These are phyloP conservation scores for Trichoderma polysporum DNA, from an alignment of 2,329 filamentous ascomycete genomes.

Conservation along the genomic window DNA sequence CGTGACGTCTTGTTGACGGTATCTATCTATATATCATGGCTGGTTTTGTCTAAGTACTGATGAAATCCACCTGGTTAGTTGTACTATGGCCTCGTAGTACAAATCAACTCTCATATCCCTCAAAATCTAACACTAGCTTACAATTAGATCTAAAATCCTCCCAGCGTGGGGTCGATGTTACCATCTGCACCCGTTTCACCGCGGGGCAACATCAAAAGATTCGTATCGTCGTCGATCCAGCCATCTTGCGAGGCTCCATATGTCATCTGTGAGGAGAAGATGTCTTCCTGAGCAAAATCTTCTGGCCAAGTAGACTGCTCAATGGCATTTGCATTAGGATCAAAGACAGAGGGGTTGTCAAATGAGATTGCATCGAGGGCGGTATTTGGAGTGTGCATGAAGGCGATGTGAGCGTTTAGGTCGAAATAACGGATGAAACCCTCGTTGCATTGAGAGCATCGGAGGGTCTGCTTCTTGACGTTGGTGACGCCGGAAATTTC, in stretches of 20 bases:
- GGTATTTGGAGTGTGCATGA: constrained; percentile 27
- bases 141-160: constrained; percentile 8
- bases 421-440: constrained; percentile 53
- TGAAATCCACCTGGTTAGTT: neutral
- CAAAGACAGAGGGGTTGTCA: constrained; percentile 25
- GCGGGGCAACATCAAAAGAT: constrained; percentile 42
- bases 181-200: constrained; percentile 28
- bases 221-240: constrained; percentile 46
- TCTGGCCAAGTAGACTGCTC: constrained; percentile 28
- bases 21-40: neutral
- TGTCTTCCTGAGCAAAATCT: constrained; percentile 31
- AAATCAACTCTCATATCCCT: neutral
- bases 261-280: constrained; percentile 38
- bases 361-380: neutral
- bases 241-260: constrained; percentile 38
- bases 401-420: constrained; percentile 46
- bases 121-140: neutral
- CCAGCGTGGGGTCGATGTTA: constrained; percentile 37
- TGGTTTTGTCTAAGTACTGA: neutral
- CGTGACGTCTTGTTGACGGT: neutral
- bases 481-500: constrained; percentile 44
- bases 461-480: constrained; percentile 43
- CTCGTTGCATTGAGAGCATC: constrained; percentile 47
- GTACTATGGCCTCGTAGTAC: neutral
- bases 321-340: constrained; percentile 21